phyloP scores from a whole-genome alignment of 768 basidiomycete genomes.

The Punctularia strigosozonata region DNA sequence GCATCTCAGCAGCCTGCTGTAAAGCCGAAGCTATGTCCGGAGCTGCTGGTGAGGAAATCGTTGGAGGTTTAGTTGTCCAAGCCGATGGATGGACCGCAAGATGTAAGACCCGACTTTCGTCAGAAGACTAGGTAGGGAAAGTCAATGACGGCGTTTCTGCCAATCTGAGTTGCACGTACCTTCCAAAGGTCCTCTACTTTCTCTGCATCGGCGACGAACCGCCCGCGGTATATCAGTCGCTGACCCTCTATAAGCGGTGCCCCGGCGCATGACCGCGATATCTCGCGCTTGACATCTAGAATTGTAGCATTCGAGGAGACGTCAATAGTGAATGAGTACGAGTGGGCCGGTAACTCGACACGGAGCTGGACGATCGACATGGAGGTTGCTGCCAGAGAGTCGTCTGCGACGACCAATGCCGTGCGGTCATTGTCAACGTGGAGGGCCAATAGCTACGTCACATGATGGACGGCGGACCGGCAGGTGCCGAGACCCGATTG shows the following conservation, averaged over 20 bases:
- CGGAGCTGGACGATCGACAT: slow-evolving; percentile 28
- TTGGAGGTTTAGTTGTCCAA: slow-evolving; percentile 50
- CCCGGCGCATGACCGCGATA: slow-evolving; percentile 47
- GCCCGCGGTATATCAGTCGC: slow-evolving; percentile 65
- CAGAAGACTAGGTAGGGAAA: slow-evolving; percentile 27
- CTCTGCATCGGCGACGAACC: slow-evolving; percentile 53
- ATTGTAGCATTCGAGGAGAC: slow-evolving; percentile 39
- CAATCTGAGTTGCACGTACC: slow-evolving; percentile 25
- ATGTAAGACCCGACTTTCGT: slow-evolving; percentile 54
- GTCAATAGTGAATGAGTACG: slow-evolving; percentile 49
- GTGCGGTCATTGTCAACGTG: neutral
- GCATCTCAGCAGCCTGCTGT: slow-evolving; percentile 2
- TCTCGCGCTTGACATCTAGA: slow-evolving; percentile 56
- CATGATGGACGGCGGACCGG: too few species aligned
- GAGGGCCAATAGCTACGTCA: too few species aligned
- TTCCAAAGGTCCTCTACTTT: slow-evolving; percentile 59
- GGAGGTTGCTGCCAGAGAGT: neutral
- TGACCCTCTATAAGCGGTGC: slow-evolving; percentile 60
- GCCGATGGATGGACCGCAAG: slow-evolving; percentile 73
- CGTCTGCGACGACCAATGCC: neutral
- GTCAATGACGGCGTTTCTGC: slow-evolving; percentile 3
- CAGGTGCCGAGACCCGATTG: neutral
- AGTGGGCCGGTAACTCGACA: slow-evolving; percentile 69
- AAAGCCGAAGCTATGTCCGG: neutral
- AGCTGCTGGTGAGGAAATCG: slow-evolving; percentile 12